Conservation (phyloP, 1,139 yeast genomes). For the Pichia sp. region DNA sequence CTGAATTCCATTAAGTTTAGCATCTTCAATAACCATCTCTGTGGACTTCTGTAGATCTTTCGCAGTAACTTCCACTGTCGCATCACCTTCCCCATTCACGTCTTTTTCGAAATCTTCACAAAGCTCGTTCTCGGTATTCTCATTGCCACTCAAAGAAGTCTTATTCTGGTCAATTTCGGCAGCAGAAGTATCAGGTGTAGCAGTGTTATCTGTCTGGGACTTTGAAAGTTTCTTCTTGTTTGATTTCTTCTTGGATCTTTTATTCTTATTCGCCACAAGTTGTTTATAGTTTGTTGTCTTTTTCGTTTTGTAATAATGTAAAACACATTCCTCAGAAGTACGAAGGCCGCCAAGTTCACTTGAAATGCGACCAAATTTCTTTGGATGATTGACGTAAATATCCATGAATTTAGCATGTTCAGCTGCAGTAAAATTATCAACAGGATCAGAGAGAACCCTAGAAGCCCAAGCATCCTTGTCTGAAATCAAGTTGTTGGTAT, state of each 20-base stretch:
- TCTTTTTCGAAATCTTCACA: too few species aligned
- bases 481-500: constrained; percentile 63
- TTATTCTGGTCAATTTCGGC: neutral
- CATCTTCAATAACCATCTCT: too few species aligned
- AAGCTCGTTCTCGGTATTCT: too few species aligned
- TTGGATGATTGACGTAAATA: constrained; percentile 72
- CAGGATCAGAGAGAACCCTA: constrained; percentile 58
- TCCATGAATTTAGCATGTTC: constrained; percentile 82
- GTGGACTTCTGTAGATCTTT: too few species aligned
- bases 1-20: too few species aligned
- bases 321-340: constrained; percentile 78
- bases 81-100: too few species aligned
- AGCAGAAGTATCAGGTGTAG: neutral
- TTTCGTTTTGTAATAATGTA: constrained; percentile 89
- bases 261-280: constrained; percentile 55
- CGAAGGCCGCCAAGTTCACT: constrained; percentile 74
- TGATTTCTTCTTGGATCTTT: constrained; percentile 46
- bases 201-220: constrained; percentile 6
- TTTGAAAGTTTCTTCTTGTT: constrained; percentile 32
- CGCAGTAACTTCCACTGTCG: too few species aligned
- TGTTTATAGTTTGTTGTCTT: constrained; percentile 70
- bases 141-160: too few species aligned
- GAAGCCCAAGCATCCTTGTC: constrained; percentile 61
- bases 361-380: constrained; percentile 87
- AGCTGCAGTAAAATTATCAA: constrained; percentile 61